These are phyloP conservation scores for Rutstroemia sydowiana DNA, from an alignment of 2,329 filamentous ascomycete genomes.

Conservation along the genomic window DNA sequence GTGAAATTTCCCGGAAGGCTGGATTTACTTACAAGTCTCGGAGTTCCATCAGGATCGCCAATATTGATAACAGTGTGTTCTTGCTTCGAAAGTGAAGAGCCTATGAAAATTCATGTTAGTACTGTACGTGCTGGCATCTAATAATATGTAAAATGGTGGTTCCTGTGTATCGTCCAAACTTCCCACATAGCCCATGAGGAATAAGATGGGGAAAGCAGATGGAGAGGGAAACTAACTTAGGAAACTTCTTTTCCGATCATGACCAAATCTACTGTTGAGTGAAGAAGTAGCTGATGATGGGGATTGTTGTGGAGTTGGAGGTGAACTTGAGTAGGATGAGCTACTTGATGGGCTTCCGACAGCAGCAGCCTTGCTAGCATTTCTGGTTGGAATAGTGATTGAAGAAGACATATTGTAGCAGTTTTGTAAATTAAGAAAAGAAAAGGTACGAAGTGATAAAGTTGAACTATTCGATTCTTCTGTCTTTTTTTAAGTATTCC, in stretches of 20 bases:
- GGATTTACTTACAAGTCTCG: constrained; percentile 54
- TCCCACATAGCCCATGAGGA: not conserved
- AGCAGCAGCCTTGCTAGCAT: constrained; percentile 37
- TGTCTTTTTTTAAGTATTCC: not conserved
- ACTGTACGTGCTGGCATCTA: constrained; percentile 24
- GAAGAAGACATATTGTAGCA: constrained; percentile 49
- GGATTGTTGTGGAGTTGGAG: constrained; percentile 41
- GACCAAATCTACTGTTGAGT: constrained; percentile 35
- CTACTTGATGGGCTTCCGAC: constrained; percentile 34
- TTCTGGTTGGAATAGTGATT: constrained; percentile 56
- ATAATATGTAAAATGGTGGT: not conserved
- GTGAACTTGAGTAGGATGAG: constrained; percentile 50
- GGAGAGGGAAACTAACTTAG: constrained; percentile 43
- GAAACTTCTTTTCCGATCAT: constrained; percentile 53
- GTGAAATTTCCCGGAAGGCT: not conserved
- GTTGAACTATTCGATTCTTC: not conserved
- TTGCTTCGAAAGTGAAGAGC: constrained; percentile 62
- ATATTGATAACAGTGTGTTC: constrained; percentile 79
- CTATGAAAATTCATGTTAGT: constrained; percentile 34
- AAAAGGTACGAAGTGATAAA: constrained; percentile 5
- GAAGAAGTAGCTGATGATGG: constrained; percentile 33
- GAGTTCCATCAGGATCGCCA: constrained; percentile 64
- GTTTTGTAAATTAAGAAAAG: constrained; percentile 7
- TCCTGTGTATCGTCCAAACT: constrained; percentile 2
- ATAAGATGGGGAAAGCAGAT: constrained; percentile 2